Base-by-base conservation (phyloP, 352 stramenopile species). In the Pythium dissotocum region DNA sequence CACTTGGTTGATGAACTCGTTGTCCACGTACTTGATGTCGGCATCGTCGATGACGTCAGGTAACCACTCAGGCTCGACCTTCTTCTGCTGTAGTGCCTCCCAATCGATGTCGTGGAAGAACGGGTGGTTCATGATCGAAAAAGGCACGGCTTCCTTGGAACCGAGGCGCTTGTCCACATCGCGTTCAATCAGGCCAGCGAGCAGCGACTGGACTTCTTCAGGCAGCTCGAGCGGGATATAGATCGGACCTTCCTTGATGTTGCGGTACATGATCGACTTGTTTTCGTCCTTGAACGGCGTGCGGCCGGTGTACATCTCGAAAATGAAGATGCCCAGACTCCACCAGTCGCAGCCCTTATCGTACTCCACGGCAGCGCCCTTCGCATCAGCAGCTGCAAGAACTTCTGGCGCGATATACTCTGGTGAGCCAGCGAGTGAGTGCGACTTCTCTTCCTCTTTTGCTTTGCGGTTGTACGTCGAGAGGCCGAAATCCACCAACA, bases 351-450 rank as follows among this genome's bases (percentile, higher is more conserved):
- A 96, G 53, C 79, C 76, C 57, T 86, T 80, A 69, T 93, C 80
- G 66, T 95, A 95, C 48, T 78, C 74, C n/a, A 76, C 79, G 7
- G 73, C 58, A 0, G 66, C 70, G 2, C 69, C 63, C 59, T 87
- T 83, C 7, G 78, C 72, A 21, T 87, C 78, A 0, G 83, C 82
- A 16, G 85, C 86, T 6, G 78, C 79, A 2, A 95, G 78, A 61
- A 98, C 93, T 69, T 98, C 93, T 6, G 93, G 93, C 6, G 92
- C 87, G 65, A 98, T 98, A 73, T 98, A 98, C 67, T 98, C 88
- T 0, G 88, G 87, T 2, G 85, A 94, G 0, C 88, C 88, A 16
- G 87, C 86, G 0, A 96, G 77, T 24, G 87, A 94, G 57, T 89
- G 81, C 10, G 79, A 77, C 67, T 90, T 92, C 28, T 30, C 28